These are phyloP conservation scores for Zygnema circumcarinatum DNA, from an alignment of 139 green algal genomes.

Conservation along the genomic window DNA sequence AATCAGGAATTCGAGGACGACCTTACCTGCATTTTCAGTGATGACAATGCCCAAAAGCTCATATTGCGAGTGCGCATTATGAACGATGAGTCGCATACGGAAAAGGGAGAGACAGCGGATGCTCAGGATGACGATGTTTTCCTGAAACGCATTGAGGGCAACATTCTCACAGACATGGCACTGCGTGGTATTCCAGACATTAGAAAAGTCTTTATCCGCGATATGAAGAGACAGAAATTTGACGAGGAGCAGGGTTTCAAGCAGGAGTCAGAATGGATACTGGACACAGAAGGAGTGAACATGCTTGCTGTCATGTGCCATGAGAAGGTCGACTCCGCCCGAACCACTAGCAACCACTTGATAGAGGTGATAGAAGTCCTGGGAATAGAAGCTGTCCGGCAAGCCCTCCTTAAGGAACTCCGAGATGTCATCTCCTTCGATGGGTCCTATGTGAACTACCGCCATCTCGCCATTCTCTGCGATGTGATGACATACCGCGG, in stretches of 20 bases:
- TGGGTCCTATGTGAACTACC: conserved; percentile 97
- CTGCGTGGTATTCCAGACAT: conserved; percentile 84
- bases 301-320: conserved; percentile 90
- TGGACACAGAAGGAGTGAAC: conserved; percentile 98
- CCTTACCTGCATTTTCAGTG: conserved; percentile 90
- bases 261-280: conserved; percentile 88
- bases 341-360: conserved; percentile 74
- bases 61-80: conserved; percentile 87
- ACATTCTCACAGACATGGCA: conserved; percentile 76
- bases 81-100: conserved; percentile 55
- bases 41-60: conserved; percentile 95
- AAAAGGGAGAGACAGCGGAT: conserved; percentile 40
- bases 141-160: conserved; percentile 78
- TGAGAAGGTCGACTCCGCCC: conserved; percentile 85
- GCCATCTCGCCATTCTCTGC: conserved; percentile 90
- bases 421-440: conserved; percentile 98
- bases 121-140: conserved; percentile 71
- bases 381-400: conserved; percentile 92
- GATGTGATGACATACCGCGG: conserved; percentile 88
- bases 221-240: conserved; percentile 74
- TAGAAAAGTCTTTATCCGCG: conserved; percentile 91
- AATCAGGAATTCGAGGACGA: conserved; percentile 87
- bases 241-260: conserved; percentile 67
- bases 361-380: conserved; percentile 82
- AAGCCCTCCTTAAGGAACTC: conserved; percentile 91